Conservation (phyloP, 2,329 filamentous ascomycete species). For the Fusarium scirpi region DNA sequence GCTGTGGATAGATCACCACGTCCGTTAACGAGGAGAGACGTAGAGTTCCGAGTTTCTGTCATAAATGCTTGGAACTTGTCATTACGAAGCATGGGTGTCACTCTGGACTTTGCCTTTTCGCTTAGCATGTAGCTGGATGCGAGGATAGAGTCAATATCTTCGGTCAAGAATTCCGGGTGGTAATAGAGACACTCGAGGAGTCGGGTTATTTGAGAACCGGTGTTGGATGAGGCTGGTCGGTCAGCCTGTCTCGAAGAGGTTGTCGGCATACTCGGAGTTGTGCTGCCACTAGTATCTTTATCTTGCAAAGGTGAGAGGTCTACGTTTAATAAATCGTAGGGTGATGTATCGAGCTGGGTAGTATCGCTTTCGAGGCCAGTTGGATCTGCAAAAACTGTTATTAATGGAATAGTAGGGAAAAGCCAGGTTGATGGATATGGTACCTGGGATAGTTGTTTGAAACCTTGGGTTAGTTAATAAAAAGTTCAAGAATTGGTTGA, state of each 20-base stretch:
- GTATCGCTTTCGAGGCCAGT: background rate
- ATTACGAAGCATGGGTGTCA: background rate
- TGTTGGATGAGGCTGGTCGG: background rate
- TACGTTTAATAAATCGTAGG: background rate
- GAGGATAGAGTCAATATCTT: background rate
- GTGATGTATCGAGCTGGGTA: fast-evolving
- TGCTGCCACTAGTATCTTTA: background rate
- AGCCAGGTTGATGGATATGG: too few relatives aligned
- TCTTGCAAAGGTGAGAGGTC: background rate
- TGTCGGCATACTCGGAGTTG: background rate
- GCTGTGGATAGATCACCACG: background rate
- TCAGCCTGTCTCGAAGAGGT: background rate
- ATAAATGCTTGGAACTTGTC: background rate
- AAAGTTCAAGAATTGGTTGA: background rate
- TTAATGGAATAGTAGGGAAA: too few relatives aligned
- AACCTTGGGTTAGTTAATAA: background rate
- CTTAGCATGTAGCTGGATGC: background rate
- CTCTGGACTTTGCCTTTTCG: background rate
- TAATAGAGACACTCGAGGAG: background rate
- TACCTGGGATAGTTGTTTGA: background rate
- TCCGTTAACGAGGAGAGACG: background rate
- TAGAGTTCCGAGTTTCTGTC: background rate
- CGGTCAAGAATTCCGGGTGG: background rate
- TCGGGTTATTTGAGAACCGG: background rate
- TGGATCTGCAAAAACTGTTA: background rate